Base-by-base conservation (phyloP, 2,329 filamentous ascomycete species). In the Thelonectria olida region DNA sequence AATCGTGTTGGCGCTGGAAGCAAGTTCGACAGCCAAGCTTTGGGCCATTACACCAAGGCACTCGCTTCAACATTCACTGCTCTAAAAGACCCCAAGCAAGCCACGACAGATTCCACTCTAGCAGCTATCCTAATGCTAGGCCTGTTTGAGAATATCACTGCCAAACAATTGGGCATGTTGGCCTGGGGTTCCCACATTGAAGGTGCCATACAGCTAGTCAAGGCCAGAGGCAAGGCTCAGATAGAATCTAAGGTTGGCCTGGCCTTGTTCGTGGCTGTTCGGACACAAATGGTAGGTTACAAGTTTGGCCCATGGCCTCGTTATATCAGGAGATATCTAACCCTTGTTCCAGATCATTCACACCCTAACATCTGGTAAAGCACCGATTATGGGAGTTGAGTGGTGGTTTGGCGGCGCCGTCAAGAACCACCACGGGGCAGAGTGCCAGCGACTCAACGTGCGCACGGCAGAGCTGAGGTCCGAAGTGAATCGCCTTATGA, bases 111-210 rank as follows among this genome's bases (percentile, higher is more conserved):
- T 68, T 79, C 80, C 12, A 88, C 87, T 0, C 68, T 90, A 12
- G 87, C 85, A 2, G 81, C 87, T 1, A 85, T 90, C 15, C 74
- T 90, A 28, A 75, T 90, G 59, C 72, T 90, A 23, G 85, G 86
- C 0, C 76, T 89, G 20, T 90, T 87, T 62, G 88, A 90, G 75
- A 85, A 81, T 56, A 87, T 89, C 44, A 83, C 82, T 1, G 82
- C 84, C 12, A 84, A 82, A 59, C 81, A 84, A 53, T 75, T 85
- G 50, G 84, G 82, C 31, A 82, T 84, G 70, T 76, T 83, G 56
- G 85, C 86, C 2, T 90, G 87, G 87, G 85, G 85, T 4, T 86
- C 86, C 9, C 87, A 90, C 67, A 82, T 86, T n/a, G 84, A 88
- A 61, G 87, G 86, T 3, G 87, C 87, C n/a, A 83, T 89, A 28